These are phyloP conservation scores for Heliamphora exappendiculata DNA, from an alignment of 148 eudicot species.

Conservation along the genomic window DNA sequence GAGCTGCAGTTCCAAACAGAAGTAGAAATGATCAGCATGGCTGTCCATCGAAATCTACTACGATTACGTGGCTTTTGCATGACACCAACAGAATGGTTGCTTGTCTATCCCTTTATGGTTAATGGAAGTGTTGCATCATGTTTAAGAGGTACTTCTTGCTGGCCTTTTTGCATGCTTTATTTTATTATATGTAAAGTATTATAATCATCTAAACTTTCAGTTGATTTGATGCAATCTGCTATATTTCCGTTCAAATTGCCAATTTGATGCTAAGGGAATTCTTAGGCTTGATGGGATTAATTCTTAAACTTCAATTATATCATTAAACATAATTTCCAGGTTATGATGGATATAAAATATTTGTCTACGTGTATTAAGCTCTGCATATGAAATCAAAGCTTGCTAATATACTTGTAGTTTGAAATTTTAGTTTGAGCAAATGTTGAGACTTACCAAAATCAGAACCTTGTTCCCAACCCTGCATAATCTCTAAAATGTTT, in stretches of 20 bases:
- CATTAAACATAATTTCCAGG: background rate
- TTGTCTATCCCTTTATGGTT: constrained; percentile 72
- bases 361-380: background rate
- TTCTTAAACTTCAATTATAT: background rate
- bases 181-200: too few relatives aligned
- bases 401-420: background rate
- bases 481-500: background rate
- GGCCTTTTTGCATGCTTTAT: too few relatives aligned
- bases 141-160: constrained; percentile 75
- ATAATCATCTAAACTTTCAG: background rate
- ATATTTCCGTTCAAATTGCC: background rate
- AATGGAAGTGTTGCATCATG: constrained; percentile 87
- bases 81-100: constrained; percentile 81
- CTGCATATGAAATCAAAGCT: background rate
- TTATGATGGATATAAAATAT: background rate
- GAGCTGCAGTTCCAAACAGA: constrained; percentile 83
- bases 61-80: constrained; percentile 75
- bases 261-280: background rate
- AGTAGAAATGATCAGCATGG: constrained; percentile 86
- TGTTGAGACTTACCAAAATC: background rate
- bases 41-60: constrained; percentile 77
- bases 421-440: background rate
- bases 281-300: too few relatives aligned
- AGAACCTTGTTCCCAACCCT: background rate
- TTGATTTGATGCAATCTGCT: constrained; percentile 1